Evolutionary conservation across 495 filamentous ascomycete species (phyloP).

Genomic region (Penicillium fimorum): DNA sequence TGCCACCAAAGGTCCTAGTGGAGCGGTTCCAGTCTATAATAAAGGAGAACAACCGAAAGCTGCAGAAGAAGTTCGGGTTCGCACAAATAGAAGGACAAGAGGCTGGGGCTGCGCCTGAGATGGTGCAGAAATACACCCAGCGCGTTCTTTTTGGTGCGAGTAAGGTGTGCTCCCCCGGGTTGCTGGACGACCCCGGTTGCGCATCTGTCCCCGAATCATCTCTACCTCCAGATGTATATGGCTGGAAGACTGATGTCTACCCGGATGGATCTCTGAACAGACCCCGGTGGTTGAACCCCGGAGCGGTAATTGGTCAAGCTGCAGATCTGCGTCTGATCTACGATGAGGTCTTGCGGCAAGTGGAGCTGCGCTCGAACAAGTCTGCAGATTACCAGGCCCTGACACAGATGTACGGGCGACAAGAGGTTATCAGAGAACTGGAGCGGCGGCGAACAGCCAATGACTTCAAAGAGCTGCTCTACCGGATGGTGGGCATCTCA

Average conservation of each 20-base stretch:
- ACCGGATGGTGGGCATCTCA: constrained; percentile 41
- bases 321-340: constrained; percentile 53
- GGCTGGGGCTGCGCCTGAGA: constrained; percentile 24
- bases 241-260: constrained; percentile 50
- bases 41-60: constrained; percentile 46
- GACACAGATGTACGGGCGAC: constrained; percentile 57
- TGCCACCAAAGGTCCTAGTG: constrained; percentile 58
- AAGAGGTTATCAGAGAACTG: constrained; percentile 56
- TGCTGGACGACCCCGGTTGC: constrained; percentile 50
- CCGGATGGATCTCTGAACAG: constrained; percentile 41
- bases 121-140: constrained; percentile 52
- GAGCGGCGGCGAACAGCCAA: constrained; percentile 42
- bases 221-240: constrained; percentile 57
- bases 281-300: constrained; percentile 53
- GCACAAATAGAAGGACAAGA: constrained; percentile 30
- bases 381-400: constrained; percentile 51
- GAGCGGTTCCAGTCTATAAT: constrained; percentile 52
- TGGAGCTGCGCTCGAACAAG: constrained; percentile 37
- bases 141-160: constrained; percentile 60
- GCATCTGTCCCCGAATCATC: constrained; percentile 53
- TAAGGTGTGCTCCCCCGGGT: constrained; percentile 54
- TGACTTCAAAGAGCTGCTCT: constrained; percentile 46
- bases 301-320: constrained; percentile 52
- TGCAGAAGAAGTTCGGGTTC: constrained; percentile 49
- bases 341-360: constrained; percentile 41